Evolutionary conservation across 2,329 filamentous ascomycete species (phyloP), one percentile per base, ranked within the genome.

Genomic region (Penicillium sp.): DNA sequence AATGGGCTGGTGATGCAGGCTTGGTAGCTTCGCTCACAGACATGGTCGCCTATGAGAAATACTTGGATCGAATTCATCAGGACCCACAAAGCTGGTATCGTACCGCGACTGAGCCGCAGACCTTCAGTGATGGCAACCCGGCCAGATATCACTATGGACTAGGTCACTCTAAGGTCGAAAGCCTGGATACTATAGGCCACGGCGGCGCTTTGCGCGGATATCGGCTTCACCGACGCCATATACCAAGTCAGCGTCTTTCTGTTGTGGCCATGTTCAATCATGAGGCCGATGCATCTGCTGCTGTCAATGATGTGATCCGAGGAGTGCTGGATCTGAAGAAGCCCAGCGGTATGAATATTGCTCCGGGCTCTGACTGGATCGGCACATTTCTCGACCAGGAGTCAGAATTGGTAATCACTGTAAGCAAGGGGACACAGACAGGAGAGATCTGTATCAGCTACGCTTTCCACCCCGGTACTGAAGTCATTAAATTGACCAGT

Each of bases 1-100:
- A 79, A 54, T 79, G 77, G 77, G 70, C 76, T 16, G 77, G 76
- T 3, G 77, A 79, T 63, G 77, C 77, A 5, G 77, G 77, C 7
- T 63, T 78, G 11, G 74, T 73, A 3, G 77, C 75, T 45, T 74
- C 75, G 5, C 69, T 79, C 2, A 61, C 65, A n/a, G 77, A 79
- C 57, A 79, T 79, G 77, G 69, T 79, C 46, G 74, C 74, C 0
- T 79, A 77, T 52, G 77, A 79, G 56, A 67, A 71, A 55, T 75
- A 71, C 56, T 58, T 79, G 13, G 67, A 79, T 48, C 56, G 52
- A 29, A 64, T 63, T 3, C 65, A 61, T 42, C 55, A 60, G 6
- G 71, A 76, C 31, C 39, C 54, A 4, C 19, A 70, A 5, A 75
- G 71, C 56, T 65, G 70, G 55, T 79, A 78, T 44, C 55, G 59